A percentile compares a stretch with the other conserved stretches of the same genome.
phyloP scores from a whole-genome alignment of 129 eudicot species.

The Oenanthe sinensis region DNA sequence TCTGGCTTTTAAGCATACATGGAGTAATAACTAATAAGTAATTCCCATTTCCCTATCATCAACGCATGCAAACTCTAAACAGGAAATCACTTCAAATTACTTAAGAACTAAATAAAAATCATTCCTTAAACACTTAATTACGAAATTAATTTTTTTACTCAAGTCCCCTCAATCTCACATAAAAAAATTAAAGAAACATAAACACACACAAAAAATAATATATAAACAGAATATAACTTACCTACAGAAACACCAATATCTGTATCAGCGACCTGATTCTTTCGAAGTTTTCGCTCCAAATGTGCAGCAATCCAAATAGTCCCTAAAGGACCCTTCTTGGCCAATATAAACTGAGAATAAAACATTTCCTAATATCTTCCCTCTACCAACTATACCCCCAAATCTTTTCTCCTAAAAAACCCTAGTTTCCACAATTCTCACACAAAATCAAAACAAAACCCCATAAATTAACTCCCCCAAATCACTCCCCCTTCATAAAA shows the following conservation, averaged over 20 bases:
- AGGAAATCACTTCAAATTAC: background rate
- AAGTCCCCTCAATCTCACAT: background rate
- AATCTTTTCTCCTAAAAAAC: constrained; percentile 14
- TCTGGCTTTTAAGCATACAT: too few species aligned
- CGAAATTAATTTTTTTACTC: background rate
- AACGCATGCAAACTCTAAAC: background rate
- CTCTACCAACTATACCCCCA: background rate
- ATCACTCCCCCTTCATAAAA: background rate
- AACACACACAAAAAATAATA: background rate
- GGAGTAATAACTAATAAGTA: too few species aligned
- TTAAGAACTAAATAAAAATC: background rate
- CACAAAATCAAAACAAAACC: background rate
- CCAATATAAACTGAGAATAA: constrained; percentile 88
- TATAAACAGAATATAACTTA: constrained; percentile 12
- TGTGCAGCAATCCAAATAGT: constrained; percentile 97
- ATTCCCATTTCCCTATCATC: background rate
- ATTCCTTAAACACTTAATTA: background rate
- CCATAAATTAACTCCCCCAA: constrained; percentile 14
- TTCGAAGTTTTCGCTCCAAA: constrained; percentile 85
- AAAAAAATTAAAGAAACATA: background rate
- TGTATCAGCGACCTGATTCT: constrained; percentile 91
- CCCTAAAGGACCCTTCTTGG: constrained; percentile 92
- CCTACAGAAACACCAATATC: constrained; percentile 93
- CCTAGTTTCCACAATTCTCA: constrained; percentile 14
- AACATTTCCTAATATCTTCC: constrained; percentile 49